These are phyloP conservation scores for Sporobolomyces roseus DNA, from an alignment of 768 basidiomycete genomes.

Conservation along the genomic window DNA sequence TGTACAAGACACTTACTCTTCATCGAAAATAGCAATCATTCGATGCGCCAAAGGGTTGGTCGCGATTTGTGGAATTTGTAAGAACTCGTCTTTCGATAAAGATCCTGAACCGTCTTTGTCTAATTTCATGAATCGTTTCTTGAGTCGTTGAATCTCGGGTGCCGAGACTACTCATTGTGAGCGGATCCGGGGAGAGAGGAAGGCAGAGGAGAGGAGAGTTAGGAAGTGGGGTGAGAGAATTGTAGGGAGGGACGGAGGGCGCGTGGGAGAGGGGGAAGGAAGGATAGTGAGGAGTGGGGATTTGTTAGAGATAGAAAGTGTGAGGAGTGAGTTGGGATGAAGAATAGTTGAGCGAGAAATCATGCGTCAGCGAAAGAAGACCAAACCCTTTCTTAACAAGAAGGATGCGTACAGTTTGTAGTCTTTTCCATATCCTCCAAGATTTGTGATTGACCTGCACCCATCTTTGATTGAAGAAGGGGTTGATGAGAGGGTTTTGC, in stretches of 20 bases:
- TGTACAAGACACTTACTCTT: constrained; percentile 77
- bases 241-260: neutral
- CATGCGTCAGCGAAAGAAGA: too few relatives aligned
- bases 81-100: constrained; percentile 96
- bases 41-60: constrained; percentile 93
- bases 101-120: constrained; percentile 97
- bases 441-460: constrained; percentile 67
- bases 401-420: constrained; percentile 85
- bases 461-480: constrained; percentile 49
- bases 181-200: too few relatives aligned
- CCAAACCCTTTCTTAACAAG: too few relatives aligned
- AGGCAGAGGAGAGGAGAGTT: too few relatives aligned
- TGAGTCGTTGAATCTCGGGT: constrained; percentile 85
- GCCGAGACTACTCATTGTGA: constrained; percentile 91
- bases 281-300: too few relatives aligned
- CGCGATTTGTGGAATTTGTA: constrained; percentile 98
- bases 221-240: neutral
- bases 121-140: constrained; percentile 99
- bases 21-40: constrained; percentile 99
- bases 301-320: too few relatives aligned
- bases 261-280: neutral
- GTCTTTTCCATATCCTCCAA: constrained; percentile 97
- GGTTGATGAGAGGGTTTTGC: neutral
- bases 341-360: too few relatives aligned
- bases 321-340: neutral